Percentiles rank a stretch among this genome's conserved stretches.
Evolutionary conservation across 2,329 filamentous ascomycete species (phyloP).

Genomic region (Conoideocrella luteorostrata): DNA sequence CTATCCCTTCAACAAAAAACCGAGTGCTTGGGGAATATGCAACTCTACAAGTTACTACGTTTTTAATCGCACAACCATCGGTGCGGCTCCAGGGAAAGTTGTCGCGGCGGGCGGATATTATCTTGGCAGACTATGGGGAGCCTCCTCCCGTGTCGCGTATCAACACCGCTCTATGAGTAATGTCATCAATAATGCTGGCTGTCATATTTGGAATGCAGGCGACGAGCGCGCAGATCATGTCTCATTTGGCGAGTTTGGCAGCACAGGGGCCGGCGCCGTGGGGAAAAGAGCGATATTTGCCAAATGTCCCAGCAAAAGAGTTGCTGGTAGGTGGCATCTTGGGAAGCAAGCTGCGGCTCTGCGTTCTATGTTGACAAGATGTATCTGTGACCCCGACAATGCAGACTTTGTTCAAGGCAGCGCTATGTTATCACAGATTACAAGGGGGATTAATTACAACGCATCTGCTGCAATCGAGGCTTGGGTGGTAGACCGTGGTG

Average conservation of each 20-base stretch:
- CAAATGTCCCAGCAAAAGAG: rapidly evolving
- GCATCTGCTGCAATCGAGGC: too few relatives aligned
- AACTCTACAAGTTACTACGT: not conserved
- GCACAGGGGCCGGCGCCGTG: not conserved
- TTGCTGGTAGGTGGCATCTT: not conserved
- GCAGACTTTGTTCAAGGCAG: too few relatives aligned
- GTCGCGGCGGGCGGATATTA: not conserved
- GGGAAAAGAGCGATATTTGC: not conserved
- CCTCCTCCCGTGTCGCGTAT: not conserved
- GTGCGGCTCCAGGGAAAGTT: not conserved
- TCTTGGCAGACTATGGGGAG: not conserved
- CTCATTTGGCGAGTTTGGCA: not conserved
- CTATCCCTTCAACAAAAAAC: too few relatives aligned
- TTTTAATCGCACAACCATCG: not conserved
- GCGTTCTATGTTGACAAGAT: not conserved
- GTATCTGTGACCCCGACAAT: not conserved
- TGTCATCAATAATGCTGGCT: not conserved
- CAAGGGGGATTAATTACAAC: too few relatives aligned
- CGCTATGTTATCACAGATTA: too few relatives aligned
- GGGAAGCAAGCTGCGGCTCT: not conserved
- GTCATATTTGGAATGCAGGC: not conserved
- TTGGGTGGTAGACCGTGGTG: too few relatives aligned
- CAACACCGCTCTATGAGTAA: not conserved
- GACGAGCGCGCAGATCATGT: not conserved
- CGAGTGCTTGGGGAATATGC: too few relatives aligned